Evolutionary conservation across 768 basidiomycete genomes (phyloP).

Genomic region (Tylopilus plumbeoviolaceoides): DNA sequence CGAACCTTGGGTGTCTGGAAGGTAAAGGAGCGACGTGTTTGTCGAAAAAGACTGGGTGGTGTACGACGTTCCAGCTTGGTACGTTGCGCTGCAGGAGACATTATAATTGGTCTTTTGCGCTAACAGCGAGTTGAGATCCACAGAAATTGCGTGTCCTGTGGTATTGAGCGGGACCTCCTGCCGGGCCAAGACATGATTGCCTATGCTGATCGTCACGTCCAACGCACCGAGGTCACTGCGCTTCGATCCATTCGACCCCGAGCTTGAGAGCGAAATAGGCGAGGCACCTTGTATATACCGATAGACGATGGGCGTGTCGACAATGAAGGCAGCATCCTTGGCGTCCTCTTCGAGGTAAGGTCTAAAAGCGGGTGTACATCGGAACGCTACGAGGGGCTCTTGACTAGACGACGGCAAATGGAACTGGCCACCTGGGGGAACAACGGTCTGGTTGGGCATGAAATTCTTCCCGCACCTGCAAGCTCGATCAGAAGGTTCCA

Average conservation of each 20-base stretch:
- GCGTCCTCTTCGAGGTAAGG: conserved; percentile 46
- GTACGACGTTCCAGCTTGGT: neutral
- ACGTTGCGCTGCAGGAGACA: conserved; percentile 35
- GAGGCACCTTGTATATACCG: conserved; percentile 32
- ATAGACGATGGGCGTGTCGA: conserved; percentile 38
- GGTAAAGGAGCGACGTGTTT: conserved; percentile 36
- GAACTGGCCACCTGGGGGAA: conserved; percentile 46
- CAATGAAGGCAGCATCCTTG: conserved; percentile 23
- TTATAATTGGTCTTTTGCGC: conserved; percentile 29
- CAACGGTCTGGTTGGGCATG: conserved; percentile 37
- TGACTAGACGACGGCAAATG: conserved; percentile 31
- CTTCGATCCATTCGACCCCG: neutral
- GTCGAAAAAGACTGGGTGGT: conserved; percentile 30
- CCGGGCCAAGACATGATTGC: conserved; percentile 17
- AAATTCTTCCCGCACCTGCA: conserved; percentile 51
- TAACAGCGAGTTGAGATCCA: conserved; percentile 29
- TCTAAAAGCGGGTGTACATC: conserved; percentile 43
- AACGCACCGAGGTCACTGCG: conserved; percentile 9
- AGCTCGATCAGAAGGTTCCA: neutral
- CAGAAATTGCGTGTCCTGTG: conserved; percentile 31
- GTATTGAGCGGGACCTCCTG: conserved; percentile 37
- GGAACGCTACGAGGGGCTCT: conserved; percentile 40
- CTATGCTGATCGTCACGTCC: conserved; percentile 32
- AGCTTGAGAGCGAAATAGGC: conserved; percentile 25
- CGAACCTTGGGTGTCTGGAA: conserved; percentile 35